Evolutionary conservation across 306 rosid genomes (phyloP).

Genomic region (Styphnolobium japonicum): DNA sequence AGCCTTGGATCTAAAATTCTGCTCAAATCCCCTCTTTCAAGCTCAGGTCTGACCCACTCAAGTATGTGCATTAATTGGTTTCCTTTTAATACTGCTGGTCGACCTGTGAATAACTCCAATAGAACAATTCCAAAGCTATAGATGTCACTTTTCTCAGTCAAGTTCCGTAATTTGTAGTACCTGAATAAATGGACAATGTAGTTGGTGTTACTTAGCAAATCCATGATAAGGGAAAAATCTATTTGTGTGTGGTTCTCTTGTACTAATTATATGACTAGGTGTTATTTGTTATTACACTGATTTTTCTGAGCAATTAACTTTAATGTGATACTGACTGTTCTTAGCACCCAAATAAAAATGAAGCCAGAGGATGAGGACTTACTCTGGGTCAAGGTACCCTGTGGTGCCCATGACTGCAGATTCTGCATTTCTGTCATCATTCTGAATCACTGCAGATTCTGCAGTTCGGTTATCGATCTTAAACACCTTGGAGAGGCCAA

Average conservation of each 20-base stretch:
- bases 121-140: constrained; percentile 66
- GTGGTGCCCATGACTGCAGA: constrained; percentile 59
- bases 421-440: constrained; percentile 1
- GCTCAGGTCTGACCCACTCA: constrained; percentile 42
- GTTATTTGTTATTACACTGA: not conserved
- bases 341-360: not conserved
- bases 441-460: constrained; percentile 10
- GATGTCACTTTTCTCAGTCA: constrained; percentile 67
- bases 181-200: constrained; percentile 27
- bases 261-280: not conserved
- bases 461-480: constrained; percentile 30
- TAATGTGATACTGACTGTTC: not conserved
- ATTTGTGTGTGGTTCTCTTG: not conserved
- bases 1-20: constrained; percentile 49
- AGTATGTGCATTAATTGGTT: constrained; percentile 39
- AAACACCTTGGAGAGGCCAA: constrained; percentile 66
- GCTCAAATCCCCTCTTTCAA: constrained; percentile 31
- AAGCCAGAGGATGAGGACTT: constrained; percentile 2
- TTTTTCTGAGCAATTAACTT: not conserved
- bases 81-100: constrained; percentile 46
- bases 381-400: constrained; percentile 84
- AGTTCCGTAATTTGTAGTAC: constrained; percentile 38
- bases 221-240: not conserved
- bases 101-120: constrained; percentile 56
- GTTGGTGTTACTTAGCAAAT: not conserved